A percentile compares a stretch with the other conserved stretches of the same genome.
phyloP scores from a whole-genome alignment of 2,329 filamentous ascomycete species.

The Cercospora janseana region DNA sequence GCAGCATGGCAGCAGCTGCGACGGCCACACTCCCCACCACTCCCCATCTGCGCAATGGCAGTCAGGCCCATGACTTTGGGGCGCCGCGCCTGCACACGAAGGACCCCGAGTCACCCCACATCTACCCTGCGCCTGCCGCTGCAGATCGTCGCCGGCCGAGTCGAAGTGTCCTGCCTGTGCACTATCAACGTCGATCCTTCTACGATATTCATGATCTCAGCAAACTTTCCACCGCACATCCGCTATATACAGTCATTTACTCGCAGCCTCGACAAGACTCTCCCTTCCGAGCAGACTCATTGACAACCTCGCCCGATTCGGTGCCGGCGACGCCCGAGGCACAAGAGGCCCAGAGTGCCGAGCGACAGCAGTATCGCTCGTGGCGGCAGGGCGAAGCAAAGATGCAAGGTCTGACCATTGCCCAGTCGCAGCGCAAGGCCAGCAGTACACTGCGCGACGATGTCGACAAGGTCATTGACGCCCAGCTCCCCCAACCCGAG shows the following conservation, averaged over 20 bases:
- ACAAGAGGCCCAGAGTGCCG: conserved; percentile 37
- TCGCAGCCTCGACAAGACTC: conserved; percentile 19
- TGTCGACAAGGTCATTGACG: conserved; percentile 63
- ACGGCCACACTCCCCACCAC: conserved; percentile 14
- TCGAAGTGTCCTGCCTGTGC: conserved; percentile 26
- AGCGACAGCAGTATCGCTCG: conserved; percentile 48
- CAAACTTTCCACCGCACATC: conserved; percentile 12
- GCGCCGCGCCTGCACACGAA: conserved; percentile 15
- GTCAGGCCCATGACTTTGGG: conserved; percentile 17
- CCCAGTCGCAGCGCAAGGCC: conserved; percentile 37
- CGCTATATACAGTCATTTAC: conserved; percentile 11
- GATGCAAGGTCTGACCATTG: conserved; percentile 40
- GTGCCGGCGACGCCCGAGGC: conserved; percentile 13
- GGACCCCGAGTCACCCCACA: conserved; percentile 4
- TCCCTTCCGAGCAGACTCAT: conserved; percentile 15
- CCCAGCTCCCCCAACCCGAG: conserved; percentile 59
- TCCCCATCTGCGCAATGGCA: conserved; percentile 10
- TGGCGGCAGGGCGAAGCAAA: conserved; percentile 51
- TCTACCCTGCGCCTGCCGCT: conserved; percentile 14
- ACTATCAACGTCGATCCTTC: conserved; percentile 35
- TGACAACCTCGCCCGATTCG: conserved; percentile 26
- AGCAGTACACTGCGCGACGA: conserved; percentile 36
- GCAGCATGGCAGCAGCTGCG: conserved; percentile 22
- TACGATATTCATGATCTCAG: conserved; percentile 34
- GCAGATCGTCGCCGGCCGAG: conserved; percentile 7